Base-by-base conservation (phyloP, 2,329 filamentous ascomycete species). In the Cyphellophora europaea region DNA sequence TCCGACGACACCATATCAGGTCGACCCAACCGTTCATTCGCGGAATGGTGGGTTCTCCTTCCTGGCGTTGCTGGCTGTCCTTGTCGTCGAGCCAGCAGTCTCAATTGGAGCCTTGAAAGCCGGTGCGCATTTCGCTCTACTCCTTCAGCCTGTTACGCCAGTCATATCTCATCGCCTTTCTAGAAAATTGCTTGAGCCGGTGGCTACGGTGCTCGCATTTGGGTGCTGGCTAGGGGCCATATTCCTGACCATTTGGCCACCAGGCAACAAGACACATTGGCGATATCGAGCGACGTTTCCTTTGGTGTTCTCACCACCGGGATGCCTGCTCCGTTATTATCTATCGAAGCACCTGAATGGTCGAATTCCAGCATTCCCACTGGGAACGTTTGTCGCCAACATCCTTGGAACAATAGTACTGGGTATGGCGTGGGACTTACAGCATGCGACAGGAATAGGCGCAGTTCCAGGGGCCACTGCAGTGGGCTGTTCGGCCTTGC, bases 371-470 rank as follows among this genome's bases (percentile, higher is more conserved):
- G 63, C 71, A 0, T 93, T 93, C 47, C 87, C 87, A 0, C 55
- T 93, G 0, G 87, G 87, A 6, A 94, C 87, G 0, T 93, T 93
- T 49, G 61, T 63, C 0, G 83, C 80, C 30, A 94, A 94, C 49
- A 62, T 89, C 2, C 53, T 77, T 10, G 87, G 86, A 11, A 86
- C 83, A 0, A 71, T 69, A 0, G 58, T 93, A 12, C 57, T 91
- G 25, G 85, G 74, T 12, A 79, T 84, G 70, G 68, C 74, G 5
- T 93, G 74, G 63, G 81, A 88, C 49, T 61, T 93, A 27, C 81
- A 83, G 40, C 84, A 85, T 49, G 61, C 72, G 4, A 42, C 42
- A 17, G 66, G 64, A 0, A 45, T 69, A 2, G 51, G 44, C 35
- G 41, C 46, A 40, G 66, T 65, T 4, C 71, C 72, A 1, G 30